Evolutionary conservation across 768 basidiomycete species (phyloP), one percentile per base, ranked within the genome.

Genomic region (Pilatotrama ljubarskyi): DNA sequence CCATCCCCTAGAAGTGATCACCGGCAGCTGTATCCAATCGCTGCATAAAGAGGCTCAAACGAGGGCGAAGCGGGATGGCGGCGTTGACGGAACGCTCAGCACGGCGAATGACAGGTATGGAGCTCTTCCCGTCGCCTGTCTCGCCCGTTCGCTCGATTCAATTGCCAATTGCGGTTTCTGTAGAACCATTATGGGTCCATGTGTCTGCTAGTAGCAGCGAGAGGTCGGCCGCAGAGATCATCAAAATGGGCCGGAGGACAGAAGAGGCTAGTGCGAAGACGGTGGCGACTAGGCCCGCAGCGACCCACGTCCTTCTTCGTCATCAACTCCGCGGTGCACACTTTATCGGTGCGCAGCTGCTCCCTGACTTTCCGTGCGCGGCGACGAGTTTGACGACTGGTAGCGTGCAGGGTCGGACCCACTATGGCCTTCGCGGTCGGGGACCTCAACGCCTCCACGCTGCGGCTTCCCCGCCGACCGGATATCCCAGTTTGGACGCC

Each of bases 181-280:
- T 18, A 15, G 51, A 38, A 38, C 15, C 5, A 3, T n/a, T 42
- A 32, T 53, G 51, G 51, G 51, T 54, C 52, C 52, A 54, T 54
- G 36, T 44, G 52, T 43, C 10, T 18, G 41, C 20, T n/a, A n/a
- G 2, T 3, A n/a, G n/a, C 32, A 18, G 42, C 26, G 13, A 11
- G 2, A 36, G 52, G 36, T 43, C 11, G 15, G 24, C 26, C 8
- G 15, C 25, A 40, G 40, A 53, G 51, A 53, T 44, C 42, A 44
- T 44, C 52, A 35, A 6, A 13, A 20, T 13, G 26, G 42, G 22
- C 52, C 26, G 42, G 41, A 42, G n/a, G 29, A 42, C 52, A 42
- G 52, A 42, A 20, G 5, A 14, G 29, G 8, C 42, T 36, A 2
- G 36, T 44, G 44, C 18, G n/a, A 36, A 18, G 52, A 13, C 20